Base-by-base conservation (phyloP, 2,329 filamentous ascomycete species). In the Arthrobotrys iridis region DNA sequence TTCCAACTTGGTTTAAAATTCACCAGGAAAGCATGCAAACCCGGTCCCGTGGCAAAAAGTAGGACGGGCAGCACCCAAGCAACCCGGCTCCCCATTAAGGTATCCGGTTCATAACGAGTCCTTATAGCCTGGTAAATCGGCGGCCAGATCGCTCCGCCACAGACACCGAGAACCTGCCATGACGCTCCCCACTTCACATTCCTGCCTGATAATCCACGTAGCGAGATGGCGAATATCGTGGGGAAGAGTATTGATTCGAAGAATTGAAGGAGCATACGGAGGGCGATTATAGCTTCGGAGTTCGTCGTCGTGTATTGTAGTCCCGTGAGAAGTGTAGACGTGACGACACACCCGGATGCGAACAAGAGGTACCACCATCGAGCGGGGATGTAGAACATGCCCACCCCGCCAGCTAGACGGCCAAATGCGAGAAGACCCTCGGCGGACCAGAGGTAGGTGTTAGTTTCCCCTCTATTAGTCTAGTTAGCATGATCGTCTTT, bases 231-330 rank as follows among this genome's bases (percentile, higher is more conserved):
- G 78, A 93, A 93, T 73, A 95, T 89, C 1, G 93, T 88, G 0
- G 93, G 93, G 85, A 92, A 96, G 78, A 92, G 88, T 59, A 93
- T 92, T 0, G 90, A 91, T 81, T 94, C 92, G 79, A 91, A 92
- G 82, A 96, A 92, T 77, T 92, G 89, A 77, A 91, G 90, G 26
- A 93, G 79, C 77, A 92, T 89, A n/a, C 88, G 84, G 22, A 84
- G 82, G 22, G 88, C 81, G 0, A 86, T 77, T 77, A 88, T 85
- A 0, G 85, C 84, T 8, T 81, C 78, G 68, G 84, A 82, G 30
- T 86, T 84, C 2, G 84, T 82, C 3, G 87, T 79, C 5, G 87
- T 80, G 22, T 74, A 62, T 26, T 74, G 70, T n/a, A 74, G 11
- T 7, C 60, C 70, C 3, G 67, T 28, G 30, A 74, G 45, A 2